Percentiles rank a stretch among this genome's conserved stretches.
Evolutionary conservation across 768 basidiomycete genomes (phyloP).

Genomic region (Xerocomus potaroensis): DNA sequence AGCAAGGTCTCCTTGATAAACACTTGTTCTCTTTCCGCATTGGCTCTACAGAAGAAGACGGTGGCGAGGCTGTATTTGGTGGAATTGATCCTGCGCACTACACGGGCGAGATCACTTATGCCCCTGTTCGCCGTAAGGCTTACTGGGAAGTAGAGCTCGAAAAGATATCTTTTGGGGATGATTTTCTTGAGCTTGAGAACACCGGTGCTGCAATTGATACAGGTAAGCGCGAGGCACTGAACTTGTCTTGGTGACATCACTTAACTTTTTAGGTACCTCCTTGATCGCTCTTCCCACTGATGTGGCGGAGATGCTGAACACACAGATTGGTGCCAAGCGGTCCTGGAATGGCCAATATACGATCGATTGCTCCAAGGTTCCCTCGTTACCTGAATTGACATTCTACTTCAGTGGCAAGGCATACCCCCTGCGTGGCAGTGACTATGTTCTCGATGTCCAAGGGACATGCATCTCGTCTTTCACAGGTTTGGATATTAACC

Average conservation of each 20-base stretch:
- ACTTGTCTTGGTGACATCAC: background rate
- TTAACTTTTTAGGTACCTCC: slow-evolving; percentile 63
- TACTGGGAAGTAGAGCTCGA: slow-evolving; percentile 98
- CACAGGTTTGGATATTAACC: slow-evolving; percentile 84
- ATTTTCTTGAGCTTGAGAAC: slow-evolving; percentile 84
- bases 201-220: slow-evolving; percentile 94
- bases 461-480: slow-evolving; percentile 95
- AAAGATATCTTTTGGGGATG: slow-evolving; percentile 80
- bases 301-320: slow-evolving; percentile 96
- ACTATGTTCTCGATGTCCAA: slow-evolving; percentile 88
- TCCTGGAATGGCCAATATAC: slow-evolving; percentile 96
- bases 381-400: slow-evolving; percentile 76
- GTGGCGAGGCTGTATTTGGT: slow-evolving; percentile 89
- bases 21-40: slow-evolving; percentile 95
- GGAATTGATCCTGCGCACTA: slow-evolving; percentile 79
- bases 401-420: slow-evolving; percentile 80
- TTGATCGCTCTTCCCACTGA: slow-evolving; percentile 92
- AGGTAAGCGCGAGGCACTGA: slow-evolving; percentile 40
- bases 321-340: slow-evolving; percentile 89
- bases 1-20: slow-evolving; percentile 72
- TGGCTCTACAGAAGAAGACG: slow-evolving; percentile 81
- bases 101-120: slow-evolving; percentile 77
- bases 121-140: slow-evolving; percentile 89
- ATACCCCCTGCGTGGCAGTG: slow-evolving; percentile 74
- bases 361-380: slow-evolving; percentile 82